These are phyloP conservation scores for Fusarium lyarnte DNA, from an alignment of 2,329 filamentous ascomycete species.

Conservation along the genomic window DNA sequence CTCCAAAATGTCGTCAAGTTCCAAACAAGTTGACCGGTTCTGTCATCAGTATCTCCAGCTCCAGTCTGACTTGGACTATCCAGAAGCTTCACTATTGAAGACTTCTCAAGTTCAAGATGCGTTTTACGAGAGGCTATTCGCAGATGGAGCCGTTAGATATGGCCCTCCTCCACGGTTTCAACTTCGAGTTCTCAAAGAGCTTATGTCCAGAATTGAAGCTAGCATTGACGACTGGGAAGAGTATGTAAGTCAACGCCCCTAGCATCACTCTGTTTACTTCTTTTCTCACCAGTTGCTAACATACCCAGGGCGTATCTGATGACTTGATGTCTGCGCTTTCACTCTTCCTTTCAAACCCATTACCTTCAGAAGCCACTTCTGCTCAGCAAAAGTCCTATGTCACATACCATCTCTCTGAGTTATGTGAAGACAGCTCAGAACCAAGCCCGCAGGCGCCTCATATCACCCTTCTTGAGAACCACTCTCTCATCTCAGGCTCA, in stretches of 20 bases:
- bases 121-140: conserved; percentile 74
- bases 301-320: conserved; percentile 80
- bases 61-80: conserved; percentile 71
- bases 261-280: background rate
- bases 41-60: conserved; percentile 84
- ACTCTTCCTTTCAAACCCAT: conserved; percentile 68
- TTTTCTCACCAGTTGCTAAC: conserved; percentile 35
- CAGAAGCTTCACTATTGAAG: conserved; percentile 66
- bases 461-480: conserved; percentile 75
- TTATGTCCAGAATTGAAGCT: conserved; percentile 75
- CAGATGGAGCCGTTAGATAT: conserved; percentile 62
- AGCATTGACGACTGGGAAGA: conserved; percentile 84
- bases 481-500: conserved; percentile 72
- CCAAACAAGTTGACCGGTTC: conserved; percentile 59
- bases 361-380: conserved; percentile 71
- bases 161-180: conserved; percentile 76
- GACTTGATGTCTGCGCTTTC: conserved; percentile 77
- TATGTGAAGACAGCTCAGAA: conserved; percentile 22
- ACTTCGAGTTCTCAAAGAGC: conserved; percentile 75
- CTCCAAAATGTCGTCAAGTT: conserved; percentile 28
- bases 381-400: conserved; percentile 80
- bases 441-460: background rate
- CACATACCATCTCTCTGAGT: conserved; percentile 68
- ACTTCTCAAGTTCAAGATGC: conserved; percentile 70
- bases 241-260: conserved; percentile 72